These are phyloP conservation scores for Mycena latifolia DNA, from an alignment of 768 basidiomycete species.

Conservation along the genomic window DNA sequence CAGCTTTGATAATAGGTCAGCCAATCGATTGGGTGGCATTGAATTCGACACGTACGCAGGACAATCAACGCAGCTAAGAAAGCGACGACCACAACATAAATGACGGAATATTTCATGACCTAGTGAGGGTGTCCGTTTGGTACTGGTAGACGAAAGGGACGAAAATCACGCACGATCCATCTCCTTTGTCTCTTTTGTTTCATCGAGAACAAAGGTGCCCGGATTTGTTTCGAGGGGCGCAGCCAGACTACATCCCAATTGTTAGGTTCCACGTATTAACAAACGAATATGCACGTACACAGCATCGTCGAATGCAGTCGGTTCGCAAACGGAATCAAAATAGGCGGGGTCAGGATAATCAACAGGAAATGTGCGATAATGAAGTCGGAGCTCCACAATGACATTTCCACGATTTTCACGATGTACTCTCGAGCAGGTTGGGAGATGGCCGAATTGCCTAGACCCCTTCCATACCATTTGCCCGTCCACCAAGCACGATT, in stretches of 20 bases:
- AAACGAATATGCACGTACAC: constrained; percentile 64
- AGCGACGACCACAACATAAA: constrained; percentile 84
- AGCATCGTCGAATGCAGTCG: constrained; percentile 93
- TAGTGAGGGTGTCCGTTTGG: constrained; percentile 40
- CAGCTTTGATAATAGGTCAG: constrained; percentile 60
- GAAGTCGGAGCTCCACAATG: constrained; percentile 96
- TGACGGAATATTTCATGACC: constrained; percentile 87
- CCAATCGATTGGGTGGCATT: neutral
- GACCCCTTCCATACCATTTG: constrained; percentile 95
- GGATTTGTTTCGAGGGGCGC: constrained; percentile 93
- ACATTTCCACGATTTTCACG: constrained; percentile 99
- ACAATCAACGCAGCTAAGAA: constrained; percentile 85
- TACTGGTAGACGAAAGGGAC: constrained; percentile 5
- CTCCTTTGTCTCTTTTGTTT: constrained; percentile 94
- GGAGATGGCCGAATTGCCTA: constrained; percentile 92
- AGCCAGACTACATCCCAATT: constrained; percentile 81
- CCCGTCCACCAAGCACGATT: constrained; percentile 99
- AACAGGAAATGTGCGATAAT: constrained; percentile 86
- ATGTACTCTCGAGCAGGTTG: constrained; percentile 98
- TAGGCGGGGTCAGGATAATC: constrained; percentile 87
- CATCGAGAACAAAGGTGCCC: constrained; percentile 92
- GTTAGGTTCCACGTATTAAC: constrained; percentile 10
- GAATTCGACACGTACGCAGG: constrained; percentile 76
- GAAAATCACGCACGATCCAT: constrained; percentile 76
- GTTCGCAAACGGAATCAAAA: constrained; percentile 90